These are phyloP conservation scores for Sherardia arvensis DNA, from an alignment of 257 asterid genomes.

Conservation along the genomic window DNA sequence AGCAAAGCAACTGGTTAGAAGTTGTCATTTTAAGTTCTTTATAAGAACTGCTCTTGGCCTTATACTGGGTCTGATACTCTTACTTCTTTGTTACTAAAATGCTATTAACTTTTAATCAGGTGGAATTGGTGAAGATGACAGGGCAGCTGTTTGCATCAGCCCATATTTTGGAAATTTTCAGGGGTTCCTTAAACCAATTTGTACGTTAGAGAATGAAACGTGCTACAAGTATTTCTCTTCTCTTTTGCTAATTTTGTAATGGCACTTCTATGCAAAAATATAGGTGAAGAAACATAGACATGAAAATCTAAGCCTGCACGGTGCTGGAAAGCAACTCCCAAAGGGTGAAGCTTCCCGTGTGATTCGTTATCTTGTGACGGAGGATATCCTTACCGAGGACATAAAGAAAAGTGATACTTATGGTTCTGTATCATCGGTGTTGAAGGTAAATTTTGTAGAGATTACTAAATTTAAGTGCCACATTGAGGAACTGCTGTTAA, in stretches of 20 bases:
- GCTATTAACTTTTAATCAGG: constrained; percentile 27
- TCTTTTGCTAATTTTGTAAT: constrained; percentile 18
- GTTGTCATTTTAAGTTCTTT: neutral
- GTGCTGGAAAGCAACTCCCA: constrained; percentile 85
- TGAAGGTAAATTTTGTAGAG: constrained; percentile 43
- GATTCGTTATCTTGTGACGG: constrained; percentile 77
- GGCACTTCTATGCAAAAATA: constrained; percentile 15
- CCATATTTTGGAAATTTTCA: constrained; percentile 88
- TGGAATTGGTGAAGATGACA: constrained; percentile 73
- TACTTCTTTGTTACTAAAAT: neutral
- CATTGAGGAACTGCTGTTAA: neutral
- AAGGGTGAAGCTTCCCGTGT: constrained; percentile 93
- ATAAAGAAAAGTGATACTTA: constrained; percentile 73
- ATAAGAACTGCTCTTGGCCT: neutral
- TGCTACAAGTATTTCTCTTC: constrained; percentile 12
- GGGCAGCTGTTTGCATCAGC: constrained; percentile 75
- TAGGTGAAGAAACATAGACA: constrained; percentile 95
- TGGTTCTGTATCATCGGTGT: constrained; percentile 79
- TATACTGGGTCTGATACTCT: neutral
- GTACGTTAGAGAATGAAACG: constrained; percentile 42
- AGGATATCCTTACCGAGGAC: constrained; percentile 80
- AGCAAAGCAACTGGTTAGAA: constrained; percentile 80
- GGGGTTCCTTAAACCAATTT: constrained; percentile 90
- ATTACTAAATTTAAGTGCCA: neutral
- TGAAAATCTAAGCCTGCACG: constrained; percentile 70